Percentiles rank a stretch among this genome's conserved stretches.
Evolutionary conservation across 352 stramenopile species (phyloP).

Genomic region (Bremia lactucae): DNA sequence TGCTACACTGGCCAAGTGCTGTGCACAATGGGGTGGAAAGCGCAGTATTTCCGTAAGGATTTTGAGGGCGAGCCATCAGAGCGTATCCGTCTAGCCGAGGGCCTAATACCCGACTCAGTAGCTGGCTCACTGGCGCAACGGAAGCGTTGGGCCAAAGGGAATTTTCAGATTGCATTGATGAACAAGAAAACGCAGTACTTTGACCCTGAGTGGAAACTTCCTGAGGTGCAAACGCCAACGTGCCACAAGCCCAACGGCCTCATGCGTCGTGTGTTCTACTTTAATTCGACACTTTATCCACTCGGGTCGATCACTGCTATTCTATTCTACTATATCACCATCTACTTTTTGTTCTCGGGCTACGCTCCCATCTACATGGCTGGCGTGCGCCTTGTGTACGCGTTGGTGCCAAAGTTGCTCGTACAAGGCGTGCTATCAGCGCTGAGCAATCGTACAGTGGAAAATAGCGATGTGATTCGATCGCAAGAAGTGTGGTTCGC

Average conservation of each 20-base stretch:
- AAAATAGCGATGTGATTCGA: conserved; percentile 77
- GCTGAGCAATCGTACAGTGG: conserved; percentile 71
- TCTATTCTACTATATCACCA: conserved; percentile 78
- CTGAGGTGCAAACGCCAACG: conserved; percentile 42
- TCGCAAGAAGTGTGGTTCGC: conserved; percentile 80
- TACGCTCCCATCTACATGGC: conserved; percentile 79
- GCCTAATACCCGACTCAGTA: conserved; percentile 65
- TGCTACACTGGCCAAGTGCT: conserved; percentile 74
- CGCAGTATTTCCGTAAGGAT: conserved; percentile 82
- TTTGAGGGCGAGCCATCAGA: conserved; percentile 68
- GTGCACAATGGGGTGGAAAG: conserved; percentile 76
- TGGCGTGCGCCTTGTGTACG: conserved; percentile 53
- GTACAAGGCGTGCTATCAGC: conserved; percentile 64
- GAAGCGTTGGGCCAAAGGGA: conserved; percentile 77
- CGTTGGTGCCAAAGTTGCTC: conserved; percentile 70
- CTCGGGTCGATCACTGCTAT: conserved; percentile 69
- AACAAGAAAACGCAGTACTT: conserved; percentile 76
- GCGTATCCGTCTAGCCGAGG: conserved; percentile 70
- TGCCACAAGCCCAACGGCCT: conserved; percentile 61
- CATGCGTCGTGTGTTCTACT: conserved; percentile 72
- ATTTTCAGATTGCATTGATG: conserved; percentile 80
- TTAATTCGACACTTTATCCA: conserved; percentile 74
- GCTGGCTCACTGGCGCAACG: conserved; percentile 62
- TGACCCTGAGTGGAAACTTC: conserved; percentile 74
- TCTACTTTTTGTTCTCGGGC: conserved; percentile 79